A percentile compares a stretch with the other conserved stretches of the same genome.
Conservation (phyloP, 2,329 filamentous ascomycete genomes). For the Alternaria gansuensis region DNA sequence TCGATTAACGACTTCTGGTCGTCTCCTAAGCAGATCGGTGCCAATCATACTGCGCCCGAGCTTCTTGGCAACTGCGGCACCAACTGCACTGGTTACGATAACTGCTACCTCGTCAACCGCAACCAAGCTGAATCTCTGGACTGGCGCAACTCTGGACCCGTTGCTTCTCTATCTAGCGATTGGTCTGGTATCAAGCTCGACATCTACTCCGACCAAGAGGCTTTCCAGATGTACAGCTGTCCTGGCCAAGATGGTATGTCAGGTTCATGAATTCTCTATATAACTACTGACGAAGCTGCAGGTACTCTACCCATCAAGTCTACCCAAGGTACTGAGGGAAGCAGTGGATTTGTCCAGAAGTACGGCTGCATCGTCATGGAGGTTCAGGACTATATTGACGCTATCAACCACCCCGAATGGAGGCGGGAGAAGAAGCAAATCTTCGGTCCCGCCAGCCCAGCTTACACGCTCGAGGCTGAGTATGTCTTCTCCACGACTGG, state of each 20-base stretch:
- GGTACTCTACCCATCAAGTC: constrained; percentile 70
- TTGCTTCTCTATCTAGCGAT: constrained; percentile 72
- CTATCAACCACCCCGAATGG: constrained; percentile 92
- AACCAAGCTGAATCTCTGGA: constrained; percentile 65
- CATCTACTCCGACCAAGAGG: constrained; percentile 82
- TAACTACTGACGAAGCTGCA: constrained; percentile 29
- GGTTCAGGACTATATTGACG: constrained; percentile 93
- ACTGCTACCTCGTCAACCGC: constrained; percentile 74
- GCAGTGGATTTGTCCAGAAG: constrained; percentile 71
- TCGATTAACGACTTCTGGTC: constrained; percentile 86
- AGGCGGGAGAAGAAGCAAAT: constrained; percentile 66
- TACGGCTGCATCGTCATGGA: constrained; percentile 91
- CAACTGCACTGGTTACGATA: constrained; percentile 87
- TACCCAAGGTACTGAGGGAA: constrained; percentile 71
- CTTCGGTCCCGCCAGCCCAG: constrained; percentile 56
- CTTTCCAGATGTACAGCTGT: constrained; percentile 89
- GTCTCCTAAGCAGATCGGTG: constrained; percentile 78
- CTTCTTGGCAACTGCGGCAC: constrained; percentile 78
- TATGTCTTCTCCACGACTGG: constrained; percentile 55
- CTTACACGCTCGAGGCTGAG: constrained; percentile 57
- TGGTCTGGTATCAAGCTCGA: constrained; percentile 87
- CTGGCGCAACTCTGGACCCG: constrained; percentile 68
- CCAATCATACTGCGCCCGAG: constrained; percentile 69
- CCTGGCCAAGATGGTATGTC: constrained; percentile 72
- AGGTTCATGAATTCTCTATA: background rate